Conservation (phyloP, 345 rosid genomes). For the Ceriops zippeliana region DNA sequence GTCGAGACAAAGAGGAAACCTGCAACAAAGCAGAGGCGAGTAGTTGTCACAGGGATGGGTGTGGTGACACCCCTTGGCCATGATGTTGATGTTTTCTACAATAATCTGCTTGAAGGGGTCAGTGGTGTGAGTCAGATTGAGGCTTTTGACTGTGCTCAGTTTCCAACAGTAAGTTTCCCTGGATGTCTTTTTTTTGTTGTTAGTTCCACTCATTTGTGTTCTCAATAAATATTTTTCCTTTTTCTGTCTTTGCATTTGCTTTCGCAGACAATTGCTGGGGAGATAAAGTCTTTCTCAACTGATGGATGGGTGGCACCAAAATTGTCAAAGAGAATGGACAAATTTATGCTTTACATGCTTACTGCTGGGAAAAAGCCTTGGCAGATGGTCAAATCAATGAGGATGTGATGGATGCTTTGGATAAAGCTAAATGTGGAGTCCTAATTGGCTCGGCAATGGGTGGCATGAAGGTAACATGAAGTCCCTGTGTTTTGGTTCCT, state of each 20-base stretch:
- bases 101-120: slow-evolving; percentile 77
- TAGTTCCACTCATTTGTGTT: slow-evolving; percentile 15
- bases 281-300: slow-evolving; percentile 72
- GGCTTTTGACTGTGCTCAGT: slow-evolving; percentile 74
- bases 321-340: slow-evolving; percentile 87
- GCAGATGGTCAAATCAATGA: slow-evolving; percentile 78
- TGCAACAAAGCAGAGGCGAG: slow-evolving; percentile 59
- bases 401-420: slow-evolving; percentile 69
- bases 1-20: slow-evolving; percentile 56
- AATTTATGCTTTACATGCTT: slow-evolving; percentile 90
- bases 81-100: slow-evolving; percentile 67
- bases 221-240: slow-evolving; percentile 6
- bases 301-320: slow-evolving; percentile 93
- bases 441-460: slow-evolving; percentile 94
- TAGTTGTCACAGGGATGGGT: slow-evolving; percentile 97
- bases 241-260: neutral
- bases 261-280: slow-evolving; percentile 83
- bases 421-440: slow-evolving; percentile 84
- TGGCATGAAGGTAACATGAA: slow-evolving; percentile 72
- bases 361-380: slow-evolving; percentile 94
- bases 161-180: slow-evolving; percentile 59
- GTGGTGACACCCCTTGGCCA: slow-evolving; percentile 83
- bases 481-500: neutral
- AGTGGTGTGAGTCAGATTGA: slow-evolving; percentile 90
- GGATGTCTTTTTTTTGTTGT: slow-evolving; percentile 12